These are phyloP conservation scores for Xylaria grammica DNA, from an alignment of 495 filamentous ascomycete genomes.

Conservation along the genomic window DNA sequence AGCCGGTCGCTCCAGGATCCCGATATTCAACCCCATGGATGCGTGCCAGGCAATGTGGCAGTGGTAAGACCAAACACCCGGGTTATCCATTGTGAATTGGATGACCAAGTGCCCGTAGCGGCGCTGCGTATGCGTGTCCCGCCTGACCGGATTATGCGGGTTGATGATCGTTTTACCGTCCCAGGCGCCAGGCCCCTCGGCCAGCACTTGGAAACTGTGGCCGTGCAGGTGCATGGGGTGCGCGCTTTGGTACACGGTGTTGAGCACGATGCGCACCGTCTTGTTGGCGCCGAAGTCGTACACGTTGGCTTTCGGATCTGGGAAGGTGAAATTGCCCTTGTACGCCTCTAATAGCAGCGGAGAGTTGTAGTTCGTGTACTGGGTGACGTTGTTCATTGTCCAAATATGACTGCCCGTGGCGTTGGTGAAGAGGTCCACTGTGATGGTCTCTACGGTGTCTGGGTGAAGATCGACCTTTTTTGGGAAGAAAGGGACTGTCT, in stretches of 20 bases:
- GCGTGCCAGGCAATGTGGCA: slow-evolving; percentile 65
- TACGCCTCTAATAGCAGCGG: slow-evolving; percentile 60
- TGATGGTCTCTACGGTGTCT: slow-evolving; percentile 49
- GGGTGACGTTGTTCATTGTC: slow-evolving; percentile 58
- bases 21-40: slow-evolving; percentile 51
- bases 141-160: slow-evolving; percentile 59
- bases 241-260: slow-evolving; percentile 36
- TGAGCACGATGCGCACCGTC: slow-evolving; percentile 57
- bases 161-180: slow-evolving; percentile 56
- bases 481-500: slow-evolving; percentile 56
- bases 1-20: too few relatives aligned
- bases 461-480: slow-evolving; percentile 53
- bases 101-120: slow-evolving; percentile 53
- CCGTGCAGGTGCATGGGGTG: slow-evolving; percentile 66
- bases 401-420: slow-evolving; percentile 52
- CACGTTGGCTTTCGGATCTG: slow-evolving; percentile 55
- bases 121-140: slow-evolving; percentile 64
- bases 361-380: slow-evolving; percentile 62
- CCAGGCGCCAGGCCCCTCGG: slow-evolving; percentile 38
- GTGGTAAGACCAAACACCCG: slow-evolving; percentile 62
- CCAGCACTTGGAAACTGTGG: slow-evolving; percentile 55
- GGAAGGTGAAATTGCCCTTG: slow-evolving; percentile 55
- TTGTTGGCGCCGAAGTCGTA: slow-evolving; percentile 57
- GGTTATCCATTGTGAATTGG: slow-evolving; percentile 62
- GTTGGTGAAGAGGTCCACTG: slow-evolving; percentile 56